phyloP scores from a whole-genome alignment of 768 basidiomycete species.

The Albatrellus ellisii region DNA sequence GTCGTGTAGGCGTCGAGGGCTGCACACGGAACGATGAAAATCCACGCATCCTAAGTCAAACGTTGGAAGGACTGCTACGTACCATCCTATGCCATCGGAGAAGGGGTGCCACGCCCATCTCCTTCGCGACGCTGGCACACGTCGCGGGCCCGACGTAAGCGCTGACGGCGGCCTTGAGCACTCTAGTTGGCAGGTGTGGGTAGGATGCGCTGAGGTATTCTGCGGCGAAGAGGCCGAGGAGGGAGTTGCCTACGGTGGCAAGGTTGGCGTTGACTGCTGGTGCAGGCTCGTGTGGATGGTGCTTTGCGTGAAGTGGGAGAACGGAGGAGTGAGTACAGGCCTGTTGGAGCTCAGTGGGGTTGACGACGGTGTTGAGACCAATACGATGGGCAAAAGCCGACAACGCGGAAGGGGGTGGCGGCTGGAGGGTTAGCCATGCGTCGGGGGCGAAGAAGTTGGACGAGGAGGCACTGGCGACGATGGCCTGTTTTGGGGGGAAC shows the following conservation, averaged over 20 bases:
- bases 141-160: slow-evolving; percentile 83
- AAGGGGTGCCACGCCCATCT: slow-evolving; percentile 68
- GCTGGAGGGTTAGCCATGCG: slow-evolving; percentile 58
- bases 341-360: slow-evolving; percentile 43
- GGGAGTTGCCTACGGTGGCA: slow-evolving; percentile 66
- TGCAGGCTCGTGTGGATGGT: slow-evolving; percentile 38
- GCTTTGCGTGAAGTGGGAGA: slow-evolving; percentile 36
- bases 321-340: slow-evolving; percentile 76
- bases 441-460: slow-evolving; percentile 45
- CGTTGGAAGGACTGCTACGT: slow-evolving; percentile 18
- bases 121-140: slow-evolving; percentile 74
- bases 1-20: slow-evolving; percentile 34
- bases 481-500: slow-evolving; percentile 52
- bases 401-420: slow-evolving; percentile 58
- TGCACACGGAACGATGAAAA: slow-evolving; percentile 13
- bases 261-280: slow-evolving; percentile 67
- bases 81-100: slow-evolving; percentile 76
- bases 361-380: slow-evolving; percentile 48
- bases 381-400: slow-evolving; percentile 67
- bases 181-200: slow-evolving; percentile 86
- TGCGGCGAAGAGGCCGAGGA: slow-evolving; percentile 82
- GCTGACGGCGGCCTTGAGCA: slow-evolving; percentile 82
- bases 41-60: not conserved
- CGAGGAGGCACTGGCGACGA: slow-evolving; percentile 16
- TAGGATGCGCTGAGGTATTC: slow-evolving; percentile 73